phyloP scores from a whole-genome alignment of 257 asterid species.

The Striga asiatica region DNA sequence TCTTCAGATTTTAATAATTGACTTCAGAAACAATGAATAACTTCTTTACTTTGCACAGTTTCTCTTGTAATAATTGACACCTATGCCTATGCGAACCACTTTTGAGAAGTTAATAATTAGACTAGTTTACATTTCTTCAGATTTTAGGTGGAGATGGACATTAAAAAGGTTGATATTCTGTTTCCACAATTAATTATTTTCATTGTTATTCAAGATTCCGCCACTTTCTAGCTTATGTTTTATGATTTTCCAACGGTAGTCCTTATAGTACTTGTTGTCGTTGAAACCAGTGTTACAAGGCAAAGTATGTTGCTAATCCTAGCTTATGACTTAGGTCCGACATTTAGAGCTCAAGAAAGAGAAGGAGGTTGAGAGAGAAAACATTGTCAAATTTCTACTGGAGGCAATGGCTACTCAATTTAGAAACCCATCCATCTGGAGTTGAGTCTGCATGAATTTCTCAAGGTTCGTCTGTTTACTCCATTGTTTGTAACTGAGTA shows the following conservation, averaged over 20 bases:
- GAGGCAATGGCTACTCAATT: slow-evolving; percentile 79
- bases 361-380: slow-evolving; percentile 60
- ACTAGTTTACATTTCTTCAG: neutral
- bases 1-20: neutral
- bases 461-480: slow-evolving; percentile 14
- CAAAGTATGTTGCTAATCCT: slow-evolving; percentile 13
- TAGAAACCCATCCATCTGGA: slow-evolving; percentile 90
- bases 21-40: too few relatives aligned
- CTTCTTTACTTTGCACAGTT: neutral
- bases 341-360: slow-evolving; percentile 88
- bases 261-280: slow-evolving; percentile 5
- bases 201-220: neutral
- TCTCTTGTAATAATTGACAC: neutral
- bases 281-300: neutral
- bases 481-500: neutral
- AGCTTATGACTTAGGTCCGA: slow-evolving; percentile 56
- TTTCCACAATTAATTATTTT: too few relatives aligned
- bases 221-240: neutral
- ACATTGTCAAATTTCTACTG: slow-evolving; percentile 58
- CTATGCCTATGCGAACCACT: neutral
- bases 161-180: too few relatives aligned
- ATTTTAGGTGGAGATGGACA: neutral
- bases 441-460: slow-evolving; percentile 21
- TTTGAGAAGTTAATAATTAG: neutral
- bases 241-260: too few relatives aligned